Percentiles rank a stretch among this genome's conserved stretches.
Conservation (phyloP, 768 basidiomycete genomes). For the Calocybe indica region DNA sequence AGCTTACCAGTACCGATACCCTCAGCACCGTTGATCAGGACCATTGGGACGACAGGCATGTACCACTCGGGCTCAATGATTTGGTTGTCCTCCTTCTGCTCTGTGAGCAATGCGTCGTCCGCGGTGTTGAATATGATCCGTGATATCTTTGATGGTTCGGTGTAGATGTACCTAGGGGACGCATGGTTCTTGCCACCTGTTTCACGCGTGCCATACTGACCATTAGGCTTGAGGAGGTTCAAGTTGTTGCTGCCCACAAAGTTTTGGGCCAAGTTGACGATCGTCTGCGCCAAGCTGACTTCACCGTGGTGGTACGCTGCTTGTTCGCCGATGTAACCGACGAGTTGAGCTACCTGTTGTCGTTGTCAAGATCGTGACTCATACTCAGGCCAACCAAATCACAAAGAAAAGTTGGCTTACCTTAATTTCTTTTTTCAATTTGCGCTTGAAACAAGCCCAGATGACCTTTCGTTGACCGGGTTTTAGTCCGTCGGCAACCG, state of each 20-base stretch:
- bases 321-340: conserved; percentile 92
- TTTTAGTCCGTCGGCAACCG: conserved; percentile 89
- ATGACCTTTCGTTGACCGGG: conserved; percentile 97
- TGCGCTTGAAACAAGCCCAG: conserved; percentile 94
- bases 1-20: conserved; percentile 91
- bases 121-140: conserved; percentile 72
- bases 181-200: conserved; percentile 96
- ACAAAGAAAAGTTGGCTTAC: conserved; percentile 24
- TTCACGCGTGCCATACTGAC: conserved; percentile 94
- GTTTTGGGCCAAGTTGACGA: conserved; percentile 90
- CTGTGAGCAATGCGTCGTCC: conserved; percentile 83
- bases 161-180: conserved; percentile 94
- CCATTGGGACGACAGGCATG: conserved; percentile 81
- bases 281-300: conserved; percentile 78
- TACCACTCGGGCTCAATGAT: conserved; percentile 93
- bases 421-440: conserved; percentile 89
- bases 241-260: conserved; percentile 96
- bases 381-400: not conserved
- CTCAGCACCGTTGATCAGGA: conserved; percentile 91
- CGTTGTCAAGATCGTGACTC: not conserved
- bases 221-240: conserved; percentile 80
- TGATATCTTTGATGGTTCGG: conserved; percentile 68
- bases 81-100: conserved; percentile 80
- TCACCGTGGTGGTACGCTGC: conserved; percentile 98
- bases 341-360: conserved; percentile 81